Evolutionary conservation across 805 yeast species (phyloP).

Genomic region (Candida parachauliodes): DNA sequence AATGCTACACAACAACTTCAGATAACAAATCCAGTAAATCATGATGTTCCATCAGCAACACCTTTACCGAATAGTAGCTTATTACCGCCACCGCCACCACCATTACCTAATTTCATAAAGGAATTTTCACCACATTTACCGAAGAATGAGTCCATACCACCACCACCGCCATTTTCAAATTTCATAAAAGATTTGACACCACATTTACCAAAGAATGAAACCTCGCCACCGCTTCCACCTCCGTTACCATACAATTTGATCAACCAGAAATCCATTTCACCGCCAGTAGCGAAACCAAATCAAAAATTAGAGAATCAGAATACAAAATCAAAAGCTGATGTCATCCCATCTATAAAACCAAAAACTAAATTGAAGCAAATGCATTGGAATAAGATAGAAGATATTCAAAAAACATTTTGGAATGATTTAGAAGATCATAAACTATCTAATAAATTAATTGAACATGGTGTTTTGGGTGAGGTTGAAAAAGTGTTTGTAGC

Average conservation of each 20-base stretch:
- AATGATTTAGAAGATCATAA: conserved; percentile 55
- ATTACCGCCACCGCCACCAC: conserved; percentile 14
- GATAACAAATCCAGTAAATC: too few relatives aligned
- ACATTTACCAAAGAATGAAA: background rate
- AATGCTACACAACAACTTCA: too few relatives aligned
- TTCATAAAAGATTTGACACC: too few relatives aligned
- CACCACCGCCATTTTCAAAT: conserved; percentile 5
- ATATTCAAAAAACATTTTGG: conserved; percentile 87
- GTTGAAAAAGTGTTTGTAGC: conserved; percentile 88
- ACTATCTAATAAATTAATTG: conserved; percentile 59
- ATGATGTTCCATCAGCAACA: too few relatives aligned
- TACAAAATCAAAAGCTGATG: conserved; percentile 3
- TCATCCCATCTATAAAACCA: conserved; percentile 41
- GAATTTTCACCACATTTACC: background rate
- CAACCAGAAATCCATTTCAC: background rate
- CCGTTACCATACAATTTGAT: conserved; percentile 3
- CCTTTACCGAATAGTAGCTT: too few relatives aligned
- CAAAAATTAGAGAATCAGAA: background rate
- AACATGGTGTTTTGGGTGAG: conserved; percentile 77
- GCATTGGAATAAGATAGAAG: conserved; percentile 94
- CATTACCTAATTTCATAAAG: conserved; percentile 11
- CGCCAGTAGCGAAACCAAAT: background rate
- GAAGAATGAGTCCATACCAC: background rate
- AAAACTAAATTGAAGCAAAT: conserved; percentile 81
- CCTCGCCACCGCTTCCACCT: conserved; percentile 13